Evolutionary conservation across 441 rosid species (phyloP).

Genomic region (Kokia cookei): DNA sequence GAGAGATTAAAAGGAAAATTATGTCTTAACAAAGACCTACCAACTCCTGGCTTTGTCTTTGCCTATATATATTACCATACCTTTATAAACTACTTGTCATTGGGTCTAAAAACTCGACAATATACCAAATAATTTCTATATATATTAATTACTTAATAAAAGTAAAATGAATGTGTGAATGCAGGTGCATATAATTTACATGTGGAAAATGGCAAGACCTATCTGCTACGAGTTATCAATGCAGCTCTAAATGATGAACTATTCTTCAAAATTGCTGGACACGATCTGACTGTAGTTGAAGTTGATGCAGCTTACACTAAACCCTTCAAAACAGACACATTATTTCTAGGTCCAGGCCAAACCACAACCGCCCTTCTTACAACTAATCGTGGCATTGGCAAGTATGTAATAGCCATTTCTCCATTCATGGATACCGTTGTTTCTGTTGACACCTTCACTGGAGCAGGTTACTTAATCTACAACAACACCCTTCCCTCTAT

Average conservation of each 20-base stretch:
- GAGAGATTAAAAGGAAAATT: too few species aligned
- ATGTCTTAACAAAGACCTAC: too few species aligned
- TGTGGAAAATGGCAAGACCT: constrained; percentile 34
- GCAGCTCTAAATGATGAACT: constrained; percentile 41
- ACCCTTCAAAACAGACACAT: constrained; percentile 26
- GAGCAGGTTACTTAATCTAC: constrained; percentile 18
- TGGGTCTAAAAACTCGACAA: too few species aligned
- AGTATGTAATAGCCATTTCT: constrained; percentile 25
- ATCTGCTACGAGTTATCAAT: constrained; percentile 35
- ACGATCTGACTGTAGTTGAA: constrained; percentile 34
- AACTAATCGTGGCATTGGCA: constrained; percentile 16
- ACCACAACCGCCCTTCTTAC: constrained; percentile 35
- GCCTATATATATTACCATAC: too few species aligned
- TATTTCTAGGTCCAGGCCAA: constrained; percentile 40
- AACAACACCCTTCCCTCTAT: constrained; percentile 13
- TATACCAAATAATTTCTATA: too few species aligned
- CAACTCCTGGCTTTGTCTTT: too few species aligned
- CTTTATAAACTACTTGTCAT: too few species aligned
- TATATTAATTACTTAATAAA: too few species aligned
- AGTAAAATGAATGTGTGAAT: background rate
- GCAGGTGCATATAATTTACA: constrained; percentile 26
- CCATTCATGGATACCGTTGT: constrained; percentile 41
- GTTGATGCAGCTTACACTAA: constrained; percentile 38
- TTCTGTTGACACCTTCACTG: constrained; percentile 22
- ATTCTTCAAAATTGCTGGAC: constrained; percentile 40